Evolutionary conservation across 2,329 filamentous ascomycete species (phyloP).

Genomic region (Xylaria multiplex): DNA sequence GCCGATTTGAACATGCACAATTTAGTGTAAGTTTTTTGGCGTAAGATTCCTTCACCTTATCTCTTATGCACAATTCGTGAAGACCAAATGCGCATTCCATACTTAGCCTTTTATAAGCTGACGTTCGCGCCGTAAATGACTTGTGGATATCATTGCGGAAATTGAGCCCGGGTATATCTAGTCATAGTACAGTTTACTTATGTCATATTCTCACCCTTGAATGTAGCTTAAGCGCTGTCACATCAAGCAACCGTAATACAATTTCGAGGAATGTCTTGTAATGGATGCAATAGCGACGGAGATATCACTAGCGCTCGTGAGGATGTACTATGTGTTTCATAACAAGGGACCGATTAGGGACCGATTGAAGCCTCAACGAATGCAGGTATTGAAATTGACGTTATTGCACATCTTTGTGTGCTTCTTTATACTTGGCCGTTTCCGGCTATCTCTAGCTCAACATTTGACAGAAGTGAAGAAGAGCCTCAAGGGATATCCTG

Average conservation of each 20-base stretch:
- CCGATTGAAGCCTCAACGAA: background rate
- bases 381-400: conserved; percentile 11
- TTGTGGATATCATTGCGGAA: background rate
- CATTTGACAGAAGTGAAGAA: conserved; percentile 3
- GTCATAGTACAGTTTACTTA: background rate
- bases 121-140: background rate
- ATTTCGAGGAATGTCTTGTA: background rate
- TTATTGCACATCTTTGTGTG: conserved; percentile 13
- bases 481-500: conserved; percentile 2
- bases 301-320: background rate
- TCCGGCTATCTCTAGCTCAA: conserved; percentile 13
- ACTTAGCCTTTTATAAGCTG: background rate
- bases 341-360: background rate
- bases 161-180: background rate
- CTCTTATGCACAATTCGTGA: background rate
- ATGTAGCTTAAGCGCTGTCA: background rate
- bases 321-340: background rate
- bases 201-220: background rate
- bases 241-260: background rate
- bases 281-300: background rate
- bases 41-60: background rate
- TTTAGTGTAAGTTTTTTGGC: background rate
- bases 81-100: background rate
- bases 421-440: conserved; percentile 3
- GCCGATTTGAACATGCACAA: background rate